phyloP scores from a whole-genome alignment of 148 eudicot species.

The Talinum fruticosum region DNA sequence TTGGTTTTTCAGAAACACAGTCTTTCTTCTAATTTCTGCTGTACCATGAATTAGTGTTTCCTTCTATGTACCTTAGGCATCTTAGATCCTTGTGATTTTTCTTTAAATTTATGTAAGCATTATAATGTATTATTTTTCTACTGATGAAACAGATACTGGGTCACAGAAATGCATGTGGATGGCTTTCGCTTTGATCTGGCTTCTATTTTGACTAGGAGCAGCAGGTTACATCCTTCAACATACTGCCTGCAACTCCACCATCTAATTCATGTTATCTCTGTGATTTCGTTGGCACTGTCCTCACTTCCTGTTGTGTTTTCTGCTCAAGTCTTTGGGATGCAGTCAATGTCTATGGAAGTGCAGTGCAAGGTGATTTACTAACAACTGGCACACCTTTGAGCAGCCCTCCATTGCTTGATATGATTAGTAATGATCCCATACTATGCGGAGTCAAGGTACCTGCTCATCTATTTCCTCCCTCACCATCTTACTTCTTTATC shows the following conservation, averaged over 20 bases:
- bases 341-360: slow-evolving; percentile 69
- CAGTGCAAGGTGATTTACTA: slow-evolving; percentile 50
- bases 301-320: slow-evolving; percentile 20
- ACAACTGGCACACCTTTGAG: slow-evolving; percentile 84
- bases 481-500: neutral
- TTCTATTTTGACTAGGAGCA: slow-evolving; percentile 87
- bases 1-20: neutral
- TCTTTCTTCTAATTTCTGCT: slow-evolving; percentile 4
- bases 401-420: slow-evolving; percentile 84
- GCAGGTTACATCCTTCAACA: slow-evolving; percentile 55
- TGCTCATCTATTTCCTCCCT: slow-evolving; percentile 2
- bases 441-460: slow-evolving; percentile 74
- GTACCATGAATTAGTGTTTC: neutral
- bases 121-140: slow-evolving; percentile 1
- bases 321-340: slow-evolving; percentile 78
- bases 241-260: neutral
- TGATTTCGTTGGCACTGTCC: neutral
- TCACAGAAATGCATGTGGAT: slow-evolving; percentile 96
- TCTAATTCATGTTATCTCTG: neutral
- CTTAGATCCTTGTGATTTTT: neutral
- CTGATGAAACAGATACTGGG: slow-evolving; percentile 80
- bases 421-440: slow-evolving; percentile 96
- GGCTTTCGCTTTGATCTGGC: slow-evolving; percentile 99
- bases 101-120: neutral
- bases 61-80: neutral